phyloP scores from a whole-genome alignment of 192 early-diverging fungal genomes.

The Linderina pennispora region DNA sequence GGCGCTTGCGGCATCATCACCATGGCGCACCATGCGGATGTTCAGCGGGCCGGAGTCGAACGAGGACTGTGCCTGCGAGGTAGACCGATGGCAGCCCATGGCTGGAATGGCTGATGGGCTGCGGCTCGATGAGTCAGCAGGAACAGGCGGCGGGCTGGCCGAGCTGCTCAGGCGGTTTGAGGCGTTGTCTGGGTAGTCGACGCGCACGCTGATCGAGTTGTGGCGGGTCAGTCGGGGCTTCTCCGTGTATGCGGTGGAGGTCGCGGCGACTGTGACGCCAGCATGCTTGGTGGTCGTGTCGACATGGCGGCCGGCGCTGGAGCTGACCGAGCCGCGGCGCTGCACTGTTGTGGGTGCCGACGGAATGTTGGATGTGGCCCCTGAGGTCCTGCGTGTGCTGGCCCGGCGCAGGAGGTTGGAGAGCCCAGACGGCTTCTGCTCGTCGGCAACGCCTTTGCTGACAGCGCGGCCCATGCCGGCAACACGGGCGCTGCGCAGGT shows the following conservation, averaged over 20 bases:
- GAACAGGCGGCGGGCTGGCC: not conserved
- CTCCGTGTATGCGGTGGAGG: conserved; percentile 5
- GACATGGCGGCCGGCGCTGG: conserved; percentile 7
- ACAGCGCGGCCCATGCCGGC: conserved; percentile 26
- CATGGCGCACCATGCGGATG: conserved; percentile 3
- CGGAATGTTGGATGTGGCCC: not conserved
- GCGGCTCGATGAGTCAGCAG: too few relatives aligned
- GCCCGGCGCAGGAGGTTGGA: conserved; percentile 9
- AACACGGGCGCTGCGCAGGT: conserved; percentile 30
- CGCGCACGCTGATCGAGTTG: not conserved
- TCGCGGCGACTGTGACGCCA: conserved; percentile 19
- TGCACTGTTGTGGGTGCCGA: not conserved
- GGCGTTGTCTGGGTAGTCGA: too few relatives aligned
- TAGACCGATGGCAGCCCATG: too few relatives aligned
- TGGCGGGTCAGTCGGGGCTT: not conserved
- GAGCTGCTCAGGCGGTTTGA: too few relatives aligned
- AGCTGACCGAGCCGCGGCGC: conserved; percentile 20
- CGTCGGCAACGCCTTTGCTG: conserved; percentile 1
- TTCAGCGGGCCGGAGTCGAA: not conserved
- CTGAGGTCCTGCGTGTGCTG: not conserved
- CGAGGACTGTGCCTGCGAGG: not conserved
- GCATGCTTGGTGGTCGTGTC: conserved; percentile 5
- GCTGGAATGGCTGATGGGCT: not conserved
- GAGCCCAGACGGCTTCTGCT: conserved; percentile 5
- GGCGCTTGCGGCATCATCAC: not conserved